Evolutionary conservation across 345 rosid species (phyloP).

Genomic region (Gossypium mustelinum): DNA sequence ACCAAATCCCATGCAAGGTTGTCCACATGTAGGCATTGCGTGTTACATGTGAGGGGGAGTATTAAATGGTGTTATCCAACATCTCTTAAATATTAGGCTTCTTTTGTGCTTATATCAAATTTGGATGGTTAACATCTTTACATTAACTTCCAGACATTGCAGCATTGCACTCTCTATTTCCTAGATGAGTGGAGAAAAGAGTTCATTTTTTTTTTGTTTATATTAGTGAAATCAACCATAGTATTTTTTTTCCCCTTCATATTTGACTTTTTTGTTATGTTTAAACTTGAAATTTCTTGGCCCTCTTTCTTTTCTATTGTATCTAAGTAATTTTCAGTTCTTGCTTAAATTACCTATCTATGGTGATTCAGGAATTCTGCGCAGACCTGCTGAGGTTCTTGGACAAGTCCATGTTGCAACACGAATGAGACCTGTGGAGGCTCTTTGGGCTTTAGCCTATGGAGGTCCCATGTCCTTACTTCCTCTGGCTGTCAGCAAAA

Average conservation of each 20-base stretch:
- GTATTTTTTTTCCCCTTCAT: neutral
- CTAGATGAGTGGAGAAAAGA: neutral
- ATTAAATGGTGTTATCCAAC: neutral
- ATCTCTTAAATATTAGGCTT: neutral
- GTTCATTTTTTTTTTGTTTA: neutral
- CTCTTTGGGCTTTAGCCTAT: constrained; percentile 92
- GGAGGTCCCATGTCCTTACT: constrained; percentile 97
- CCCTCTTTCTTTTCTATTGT: neutral
- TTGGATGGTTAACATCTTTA: neutral
- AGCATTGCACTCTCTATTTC: neutral
- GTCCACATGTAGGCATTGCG: no score
- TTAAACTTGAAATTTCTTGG: neutral
- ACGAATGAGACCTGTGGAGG: constrained; percentile 80
- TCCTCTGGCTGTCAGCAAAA: constrained; percentile 72
- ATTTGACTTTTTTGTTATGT: neutral
- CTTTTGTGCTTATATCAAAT: neutral
- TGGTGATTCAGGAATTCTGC: constrained; percentile 53
- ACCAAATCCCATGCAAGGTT: no score
- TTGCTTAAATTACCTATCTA: constrained; percentile 17
- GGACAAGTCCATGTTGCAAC: constrained; percentile 97
- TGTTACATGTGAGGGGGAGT: neutral
- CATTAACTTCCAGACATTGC: neutral
- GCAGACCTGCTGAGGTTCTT: constrained; percentile 96
- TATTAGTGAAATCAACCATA: neutral
- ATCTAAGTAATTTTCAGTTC: neutral